Evolutionary conservation across 2,329 filamentous ascomycete species (phyloP), one percentile per base, ranked within the genome.

Genomic region (Polychaeton citri): DNA sequence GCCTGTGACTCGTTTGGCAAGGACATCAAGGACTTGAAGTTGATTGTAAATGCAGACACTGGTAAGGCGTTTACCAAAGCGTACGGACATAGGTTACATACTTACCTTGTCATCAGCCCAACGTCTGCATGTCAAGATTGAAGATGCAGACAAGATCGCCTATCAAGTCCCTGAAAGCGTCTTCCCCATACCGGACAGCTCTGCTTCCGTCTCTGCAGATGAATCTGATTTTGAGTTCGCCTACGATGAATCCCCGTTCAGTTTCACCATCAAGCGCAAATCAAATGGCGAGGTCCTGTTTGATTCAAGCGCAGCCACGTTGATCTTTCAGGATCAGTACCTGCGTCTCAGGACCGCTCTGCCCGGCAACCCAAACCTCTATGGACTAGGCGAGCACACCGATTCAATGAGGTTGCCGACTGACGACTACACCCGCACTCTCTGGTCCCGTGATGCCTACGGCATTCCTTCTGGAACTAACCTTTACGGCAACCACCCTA

Each of bases 401-500:
- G 32, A 32, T 17, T 18, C 8, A 26, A 50, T 45, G 35, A 43
- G 37, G 32, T 64, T 86, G 39, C 75, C 76, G 28, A 41, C 26
- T 18, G 36, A 16, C 32, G 30, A n/a, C 38, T 66, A 76, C 36
- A 85, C 79, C 1, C 69, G 79, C 4, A 80, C 76, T 4, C 66
- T 77, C 36, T 84, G 73, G 44, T 73, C 76, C 19, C 76, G 77
- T 12, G 81, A 87, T 56, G 69, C 68, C 20, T 79, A 71, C 5
- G 76, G 37, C 26, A 35, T 81, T 48, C 68, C 70, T 5, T 70
- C 76, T 26, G 75, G 75, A 40, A 42, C 48, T 9, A 87, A 87
- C 47, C 63, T 86, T 5, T 90, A 90, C 48, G 81, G 83, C 5
- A 71, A 66, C 30, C 83, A 90, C 46, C 79, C 83, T 0, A 75